Conservation (phyloP, 140 eudicot species). For the Flaveria floridana region DNA sequence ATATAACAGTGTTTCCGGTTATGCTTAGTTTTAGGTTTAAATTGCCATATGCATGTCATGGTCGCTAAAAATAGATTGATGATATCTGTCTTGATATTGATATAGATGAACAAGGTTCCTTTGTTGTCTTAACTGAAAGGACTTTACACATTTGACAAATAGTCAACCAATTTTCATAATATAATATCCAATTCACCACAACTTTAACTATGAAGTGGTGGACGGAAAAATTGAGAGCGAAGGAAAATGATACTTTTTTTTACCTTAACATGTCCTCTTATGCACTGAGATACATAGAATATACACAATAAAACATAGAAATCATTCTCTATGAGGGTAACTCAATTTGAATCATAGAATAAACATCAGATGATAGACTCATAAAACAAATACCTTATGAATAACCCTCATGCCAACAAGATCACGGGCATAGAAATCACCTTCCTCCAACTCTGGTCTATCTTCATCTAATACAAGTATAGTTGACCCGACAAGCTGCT, state of each 20-base stretch:
- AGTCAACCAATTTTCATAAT: conserved; percentile 12
- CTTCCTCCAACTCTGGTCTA: conserved; percentile 89
- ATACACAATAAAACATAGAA: background rate
- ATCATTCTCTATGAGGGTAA: conserved; percentile 11
- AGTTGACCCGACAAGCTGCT: conserved; percentile 86
- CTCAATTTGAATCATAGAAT: background rate
- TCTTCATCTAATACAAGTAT: conserved; percentile 70
- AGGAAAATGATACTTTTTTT: background rate
- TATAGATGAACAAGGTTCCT: background rate
- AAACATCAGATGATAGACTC: conserved; percentile 8
- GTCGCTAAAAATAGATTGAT: conserved; percentile 14
- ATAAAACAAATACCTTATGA: conserved; percentile 61
- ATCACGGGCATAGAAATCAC: conserved; percentile 86
- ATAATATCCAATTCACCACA: background rate
- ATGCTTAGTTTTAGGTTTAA: conserved; percentile 1
- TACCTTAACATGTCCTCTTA: background rate
- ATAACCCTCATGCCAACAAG: conserved; percentile 85
- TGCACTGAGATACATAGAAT: conserved; percentile 6
- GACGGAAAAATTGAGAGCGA: background rate
- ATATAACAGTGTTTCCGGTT: background rate
- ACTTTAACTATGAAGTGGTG: background rate
- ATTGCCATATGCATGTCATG: background rate
- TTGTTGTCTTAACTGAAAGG: background rate
- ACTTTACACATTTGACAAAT: conserved; percentile 3
- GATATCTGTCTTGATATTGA: background rate